Percentiles rank a stretch among this genome's conserved stretches.
Evolutionary conservation across 1,284 basidiomycete species (phyloP).

Genomic region (Boletus mariae): DNA sequence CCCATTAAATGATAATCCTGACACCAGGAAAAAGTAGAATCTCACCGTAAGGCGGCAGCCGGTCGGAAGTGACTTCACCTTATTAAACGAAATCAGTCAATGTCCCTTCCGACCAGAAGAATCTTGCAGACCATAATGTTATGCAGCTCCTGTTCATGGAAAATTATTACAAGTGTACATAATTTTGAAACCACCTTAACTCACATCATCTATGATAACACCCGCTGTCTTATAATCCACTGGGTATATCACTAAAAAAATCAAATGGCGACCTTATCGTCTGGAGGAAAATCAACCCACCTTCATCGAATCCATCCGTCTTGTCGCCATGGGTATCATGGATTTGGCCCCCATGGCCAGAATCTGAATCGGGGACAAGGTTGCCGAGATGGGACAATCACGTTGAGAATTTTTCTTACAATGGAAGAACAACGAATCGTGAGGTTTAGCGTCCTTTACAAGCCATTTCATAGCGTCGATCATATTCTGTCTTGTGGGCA

Average conservation of each 20-base stretch:
- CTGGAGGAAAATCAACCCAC: slow-evolving; percentile 29
- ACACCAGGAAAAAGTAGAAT: neutral
- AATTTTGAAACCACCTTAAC: slow-evolving; percentile 22
- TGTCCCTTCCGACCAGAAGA: neutral
- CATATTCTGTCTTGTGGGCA: slow-evolving; percentile 79
- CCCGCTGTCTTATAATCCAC: slow-evolving; percentile 69
- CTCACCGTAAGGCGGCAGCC: slow-evolving; percentile 72
- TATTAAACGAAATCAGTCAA: slow-evolving; percentile 3
- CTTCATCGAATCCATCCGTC: slow-evolving; percentile 67
- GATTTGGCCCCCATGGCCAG: slow-evolving; percentile 83
- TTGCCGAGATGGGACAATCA: neutral
- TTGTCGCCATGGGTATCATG: slow-evolving; percentile 69
- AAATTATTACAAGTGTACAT: neutral
- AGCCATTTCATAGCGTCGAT: slow-evolving; percentile 86
- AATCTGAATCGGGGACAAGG: slow-evolving; percentile 41
- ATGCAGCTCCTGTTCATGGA: slow-evolving; percentile 49
- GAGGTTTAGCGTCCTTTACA: slow-evolving; percentile 64
- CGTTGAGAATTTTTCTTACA: slow-evolving; percentile 43
- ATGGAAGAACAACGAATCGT: slow-evolving; percentile 88
- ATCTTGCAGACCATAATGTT: slow-evolving; percentile 47
- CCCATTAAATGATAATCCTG: neutral
- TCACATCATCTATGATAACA: slow-evolving; percentile 75
- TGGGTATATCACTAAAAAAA: slow-evolving; percentile 61
- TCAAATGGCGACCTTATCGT: neutral
- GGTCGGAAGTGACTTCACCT: slow-evolving; percentile 56